phyloP scores from a whole-genome alignment of 345 rosid genomes.

The Pistacia vera region DNA sequence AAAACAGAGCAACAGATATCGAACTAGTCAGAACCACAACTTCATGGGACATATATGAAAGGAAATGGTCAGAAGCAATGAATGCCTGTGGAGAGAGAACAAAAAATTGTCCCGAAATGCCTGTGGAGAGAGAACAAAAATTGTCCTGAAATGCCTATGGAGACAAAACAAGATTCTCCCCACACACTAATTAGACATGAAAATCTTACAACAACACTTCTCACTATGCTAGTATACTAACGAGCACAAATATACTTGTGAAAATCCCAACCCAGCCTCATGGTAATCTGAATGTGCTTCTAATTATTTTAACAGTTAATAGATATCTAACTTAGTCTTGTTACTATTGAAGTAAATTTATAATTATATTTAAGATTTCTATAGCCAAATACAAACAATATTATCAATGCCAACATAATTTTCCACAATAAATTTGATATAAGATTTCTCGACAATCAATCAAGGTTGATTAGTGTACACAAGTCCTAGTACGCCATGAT shows the following conservation, averaged over 20 bases:
- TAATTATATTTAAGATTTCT: not conserved
- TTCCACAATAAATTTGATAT: not conserved
- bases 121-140: not conserved
- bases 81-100: not conserved
- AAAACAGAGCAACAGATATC: not conserved
- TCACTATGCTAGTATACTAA: not conserved
- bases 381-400: not conserved
- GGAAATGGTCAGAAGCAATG: conserved; percentile 5
- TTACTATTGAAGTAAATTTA: not conserved
- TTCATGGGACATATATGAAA: not conserved
- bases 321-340: not conserved
- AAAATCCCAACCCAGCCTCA: not conserved
- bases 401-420: not conserved
- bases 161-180: no score
- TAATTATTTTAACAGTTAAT: not conserved
- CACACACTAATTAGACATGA: not conserved
- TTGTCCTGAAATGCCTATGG: not conserved
- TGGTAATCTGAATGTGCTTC: not conserved
- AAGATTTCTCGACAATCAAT: no score
- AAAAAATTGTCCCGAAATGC: no score
- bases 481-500: not conserved
- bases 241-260: not conserved
- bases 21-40: not conserved
- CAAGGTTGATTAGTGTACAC: no score
- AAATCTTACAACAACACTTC: not conserved